Base-by-base conservation (phyloP, 495 filamentous ascomycete genomes). In the Aspergillus incahuasiensis region DNA sequence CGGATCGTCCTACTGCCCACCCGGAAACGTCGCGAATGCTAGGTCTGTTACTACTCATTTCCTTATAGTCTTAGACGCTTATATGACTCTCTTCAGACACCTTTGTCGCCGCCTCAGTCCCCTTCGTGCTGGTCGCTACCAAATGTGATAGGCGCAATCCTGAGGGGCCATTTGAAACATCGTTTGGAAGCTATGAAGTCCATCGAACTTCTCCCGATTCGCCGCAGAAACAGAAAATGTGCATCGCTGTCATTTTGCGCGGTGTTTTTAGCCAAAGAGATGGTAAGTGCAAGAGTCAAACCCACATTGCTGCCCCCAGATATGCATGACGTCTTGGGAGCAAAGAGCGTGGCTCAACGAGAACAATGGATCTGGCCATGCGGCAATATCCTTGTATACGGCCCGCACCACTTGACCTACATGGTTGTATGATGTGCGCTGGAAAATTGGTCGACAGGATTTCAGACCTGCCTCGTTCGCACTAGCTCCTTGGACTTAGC, bases 121-220 rank as follows among this genome's bases (percentile, higher is more conserved):
- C 91, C 7, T 84, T 84, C 54, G 72, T 91, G 41, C 79, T 95
- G 44, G 90, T 92, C 32, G 86, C 89, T 48, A 90, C 85, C 60
- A 95, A 95, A 76, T 92, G 87, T 73, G 91, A 95, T 64, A 76
- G 92, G 44, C 82, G 88, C 58, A 62, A 57, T 20, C 65, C 70
- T 19, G 64, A 71, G 47, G 62, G 58, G 46, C 65, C 78, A 53
- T 72, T 82, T 48, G 77, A 78, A 55, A 78, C 66, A 20, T 63
- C 79, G 50, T 69, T 85, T 34, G 79, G 79, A 12, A 82, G 80
- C 51, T 77, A 91, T 56, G 84, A 86, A 54, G 81, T 86, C 52
- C 85, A 87, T 59, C 86, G 88, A 60, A 89, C 86, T 11, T 88
- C 90, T 24, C 73, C 79, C 40, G 80, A 82, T 48, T 80, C 79